Conservation (phyloP, 305 asterid genomes). For the Petunia hybrid region DNA sequence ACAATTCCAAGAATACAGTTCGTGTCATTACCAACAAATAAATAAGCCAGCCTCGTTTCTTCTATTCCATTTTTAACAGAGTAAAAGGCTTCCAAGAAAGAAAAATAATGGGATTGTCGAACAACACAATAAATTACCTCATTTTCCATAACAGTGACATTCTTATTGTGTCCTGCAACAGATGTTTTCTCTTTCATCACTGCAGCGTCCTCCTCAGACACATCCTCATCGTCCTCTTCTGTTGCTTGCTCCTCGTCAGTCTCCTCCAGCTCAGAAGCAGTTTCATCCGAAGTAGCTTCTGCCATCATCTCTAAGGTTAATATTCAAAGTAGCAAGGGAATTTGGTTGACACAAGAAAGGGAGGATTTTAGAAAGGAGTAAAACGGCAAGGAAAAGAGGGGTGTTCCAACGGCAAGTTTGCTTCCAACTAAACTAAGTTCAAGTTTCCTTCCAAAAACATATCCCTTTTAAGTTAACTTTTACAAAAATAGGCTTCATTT, state of each 20-base stretch:
- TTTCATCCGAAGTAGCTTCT: neutral
- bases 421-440: neutral
- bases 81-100: neutral
- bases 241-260: neutral
- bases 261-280: neutral
- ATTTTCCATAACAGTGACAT: neutral
- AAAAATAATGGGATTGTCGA: neutral
- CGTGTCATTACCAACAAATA: neutral
- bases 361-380: neutral
- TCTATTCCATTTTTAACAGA: neutral
- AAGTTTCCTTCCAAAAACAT: neutral
- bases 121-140: neutral
- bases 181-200: neutral
- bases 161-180: neutral
- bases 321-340: neutral
- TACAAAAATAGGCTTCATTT: neutral
- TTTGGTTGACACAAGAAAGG: too few relatives aligned
- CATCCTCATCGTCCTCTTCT: neutral
- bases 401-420: neutral
- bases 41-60: neutral
- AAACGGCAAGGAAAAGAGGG: neutral
- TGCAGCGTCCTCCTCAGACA: neutral
- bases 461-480: neutral
- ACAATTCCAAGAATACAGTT: neutral
- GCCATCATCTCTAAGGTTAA: conserved; percentile 9